Percentiles rank a stretch among this genome's conserved stretches.
phyloP scores from a whole-genome alignment of 768 basidiomycete species.

The Imleria badia region DNA sequence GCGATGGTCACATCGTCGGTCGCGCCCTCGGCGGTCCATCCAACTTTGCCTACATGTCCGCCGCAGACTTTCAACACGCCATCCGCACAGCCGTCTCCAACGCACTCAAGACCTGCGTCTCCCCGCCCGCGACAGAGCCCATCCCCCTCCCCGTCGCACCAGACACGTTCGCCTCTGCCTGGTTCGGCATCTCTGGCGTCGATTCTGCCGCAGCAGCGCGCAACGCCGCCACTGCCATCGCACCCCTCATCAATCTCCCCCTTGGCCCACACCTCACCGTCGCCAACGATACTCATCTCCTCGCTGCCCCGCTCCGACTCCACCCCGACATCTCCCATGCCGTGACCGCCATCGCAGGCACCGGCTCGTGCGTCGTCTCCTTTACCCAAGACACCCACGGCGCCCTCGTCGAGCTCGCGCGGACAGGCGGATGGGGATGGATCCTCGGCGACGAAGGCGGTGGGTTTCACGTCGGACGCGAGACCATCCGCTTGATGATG shows the following conservation, averaged over 20 bases:
- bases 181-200: slow-evolving; percentile 83
- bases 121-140: slow-evolving; percentile 36
- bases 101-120: slow-evolving; percentile 51
- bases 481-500: slow-evolving; percentile 69
- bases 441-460: slow-evolving; percentile 83
- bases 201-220: slow-evolving; percentile 67
- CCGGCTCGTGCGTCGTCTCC: slow-evolving; percentile 73
- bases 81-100: slow-evolving; percentile 50
- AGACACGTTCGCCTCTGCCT: slow-evolving; percentile 60
- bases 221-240: slow-evolving; percentile 52
- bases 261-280: slow-evolving; percentile 55
- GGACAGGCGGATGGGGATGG: slow-evolving; percentile 84
- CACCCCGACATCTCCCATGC: slow-evolving; percentile 59
- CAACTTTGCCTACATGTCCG: slow-evolving; percentile 79
- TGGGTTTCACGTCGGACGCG: slow-evolving; percentile 77
- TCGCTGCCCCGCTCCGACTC: slow-evolving; percentile 73
- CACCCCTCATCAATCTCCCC: slow-evolving; percentile 58
- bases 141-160: slow-evolving; percentile 39
- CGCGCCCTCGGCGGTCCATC: slow-evolving; percentile 75
- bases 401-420: slow-evolving; percentile 58
- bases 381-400: slow-evolving; percentile 47
- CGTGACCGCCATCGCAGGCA: slow-evolving; percentile 76
- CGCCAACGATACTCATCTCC: slow-evolving; percentile 81
- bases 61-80: slow-evolving; percentile 55
- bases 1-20: slow-evolving; percentile 58